Evolutionary conservation across 805 yeast genomes (phyloP).

Genomic region (Cyberlindnera xishuangbannaensis): DNA sequence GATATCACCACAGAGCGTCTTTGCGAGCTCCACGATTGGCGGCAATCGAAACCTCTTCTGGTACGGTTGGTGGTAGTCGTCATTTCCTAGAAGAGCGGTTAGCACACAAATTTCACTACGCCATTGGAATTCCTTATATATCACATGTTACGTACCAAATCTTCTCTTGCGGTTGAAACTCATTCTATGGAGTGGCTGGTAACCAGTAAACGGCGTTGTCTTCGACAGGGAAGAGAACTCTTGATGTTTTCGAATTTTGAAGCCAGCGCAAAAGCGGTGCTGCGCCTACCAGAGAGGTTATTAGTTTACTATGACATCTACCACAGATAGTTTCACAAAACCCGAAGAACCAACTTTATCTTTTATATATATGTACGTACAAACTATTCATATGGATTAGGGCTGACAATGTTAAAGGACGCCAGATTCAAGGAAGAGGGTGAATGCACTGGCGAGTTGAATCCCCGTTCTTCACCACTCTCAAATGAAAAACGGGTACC

Average conservation of each 20-base stretch:
- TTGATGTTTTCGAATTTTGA: not conserved
- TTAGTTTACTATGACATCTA: too few species aligned
- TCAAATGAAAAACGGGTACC: slow-evolving; percentile 4
- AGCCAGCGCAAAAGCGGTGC: not conserved
- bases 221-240: too few species aligned
- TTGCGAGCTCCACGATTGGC: slow-evolving; percentile 41
- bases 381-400: too few species aligned
- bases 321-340: too few species aligned
- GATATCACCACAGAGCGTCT: slow-evolving; percentile 44
- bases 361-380: not conserved
- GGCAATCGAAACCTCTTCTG: slow-evolving; percentile 30
- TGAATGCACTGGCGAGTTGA: slow-evolving; percentile 1
- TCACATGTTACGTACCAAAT: slow-evolving; percentile 25
- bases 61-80: slow-evolving; percentile 21
- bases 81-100: slow-evolving; percentile 15
- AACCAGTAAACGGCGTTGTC: too few species aligned
- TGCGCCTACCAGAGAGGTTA: too few species aligned
- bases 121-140: too few species aligned
- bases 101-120: slow-evolving; percentile 1
- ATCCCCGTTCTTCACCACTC: slow-evolving; percentile 2
- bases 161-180: slow-evolving; percentile 25
- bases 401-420: slow-evolving; percentile 15
- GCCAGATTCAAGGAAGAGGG: slow-evolving; percentile 10
- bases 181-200: too few species aligned
- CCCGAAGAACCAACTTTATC: too few species aligned